Evolutionary conservation across 106 monocot genomes (phyloP), one percentile per base, ranked within the genome.

Genomic region (Dendrobium officinale): DNA sequence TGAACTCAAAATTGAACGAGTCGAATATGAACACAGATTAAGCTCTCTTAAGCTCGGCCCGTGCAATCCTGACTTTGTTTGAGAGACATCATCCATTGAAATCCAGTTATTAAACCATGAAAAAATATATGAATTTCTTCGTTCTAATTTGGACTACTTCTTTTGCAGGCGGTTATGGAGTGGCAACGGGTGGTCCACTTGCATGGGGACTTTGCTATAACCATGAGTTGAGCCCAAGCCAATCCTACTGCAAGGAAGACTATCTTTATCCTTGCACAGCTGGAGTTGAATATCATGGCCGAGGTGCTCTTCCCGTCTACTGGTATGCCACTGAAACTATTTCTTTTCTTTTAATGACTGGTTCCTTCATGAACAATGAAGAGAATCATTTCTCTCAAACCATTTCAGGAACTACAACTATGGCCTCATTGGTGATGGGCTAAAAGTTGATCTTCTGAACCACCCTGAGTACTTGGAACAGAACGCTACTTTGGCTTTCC

Each of bases 401-500:
- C 48, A 51, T 22, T 70, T 27, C 68, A 82, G 82, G 82, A 82
- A 82, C 82, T 61, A 29, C 64, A 82, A 82, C 77, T 82, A 82
- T 68, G 82, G 82, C 15, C 2, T 82, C 49, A 77, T 77, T n/a
- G 82, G 82, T 42, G 81, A 81, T 45, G 81, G 75, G 5, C 20
- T 81, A 43, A 81, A 81, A 75, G 75, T 81, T 0, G 81, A 81
- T 42, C 56, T 81, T 18, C 75, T 81, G 29, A 81, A 64, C 61
- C 81, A 81, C 13, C 81, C 97, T 9, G 94, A 97, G 64, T 74
- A 89, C 67, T 80, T 97, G 0, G 94, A 97, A 54, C 92, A 92
- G 83, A 98, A 98, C 72, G 92, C 98, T 1, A 95, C 98, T 13
- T 27, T 90, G n/a, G 98, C 94, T 15, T 98, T 98, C 87, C 89